These are phyloP conservation scores for Wallacemonas sp. DNA, from an alignment of 208 protist species.

Conservation along the genomic window DNA sequence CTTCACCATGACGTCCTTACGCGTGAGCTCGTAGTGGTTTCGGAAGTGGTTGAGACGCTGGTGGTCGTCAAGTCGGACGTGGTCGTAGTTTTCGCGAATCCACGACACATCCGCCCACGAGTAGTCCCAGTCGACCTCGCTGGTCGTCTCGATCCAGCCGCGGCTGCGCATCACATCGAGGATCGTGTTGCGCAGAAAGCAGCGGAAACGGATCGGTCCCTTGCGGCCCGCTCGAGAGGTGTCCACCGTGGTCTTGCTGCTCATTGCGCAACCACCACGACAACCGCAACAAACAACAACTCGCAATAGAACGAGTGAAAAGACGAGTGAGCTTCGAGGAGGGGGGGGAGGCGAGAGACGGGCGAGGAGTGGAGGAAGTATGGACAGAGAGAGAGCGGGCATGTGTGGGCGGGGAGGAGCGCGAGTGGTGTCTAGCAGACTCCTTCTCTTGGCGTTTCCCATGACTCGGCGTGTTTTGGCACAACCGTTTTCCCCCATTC, in stretches of 20 bases:
- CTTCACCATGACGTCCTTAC: constrained; percentile 96
- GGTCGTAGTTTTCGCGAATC: constrained; percentile 93
- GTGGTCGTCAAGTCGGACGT: constrained; percentile 82
- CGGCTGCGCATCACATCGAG: constrained; percentile 92
- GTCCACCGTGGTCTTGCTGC: background rate
- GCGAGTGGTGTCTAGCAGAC: too few relatives aligned
- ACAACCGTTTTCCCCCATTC: too few relatives aligned
- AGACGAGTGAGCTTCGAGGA: background rate
- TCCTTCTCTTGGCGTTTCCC: too few relatives aligned
- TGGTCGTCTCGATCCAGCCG: constrained; percentile 93
- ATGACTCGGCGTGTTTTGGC: too few relatives aligned
- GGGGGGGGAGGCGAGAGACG: background rate
- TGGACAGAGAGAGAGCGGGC: background rate
- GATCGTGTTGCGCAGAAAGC: constrained; percentile 90
- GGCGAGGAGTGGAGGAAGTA: constrained; percentile 7
- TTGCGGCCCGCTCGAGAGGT: constrained; percentile 29
- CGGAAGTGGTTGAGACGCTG: constrained; percentile 95
- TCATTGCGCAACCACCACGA: too few relatives aligned
- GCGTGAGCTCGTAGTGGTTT: constrained; percentile 97
- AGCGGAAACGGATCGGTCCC: constrained; percentile 82
- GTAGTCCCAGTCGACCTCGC: constrained; percentile 92
- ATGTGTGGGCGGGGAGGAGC: too few relatives aligned
- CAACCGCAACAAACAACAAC: background rate
- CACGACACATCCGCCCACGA: constrained; percentile 93
- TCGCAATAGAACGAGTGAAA: constrained; percentile 10